Percentiles rank a stretch among this genome's conserved stretches.
Evolutionary conservation across 2,329 filamentous ascomycete species (phyloP).

Genomic region (Xylariales sp.): DNA sequence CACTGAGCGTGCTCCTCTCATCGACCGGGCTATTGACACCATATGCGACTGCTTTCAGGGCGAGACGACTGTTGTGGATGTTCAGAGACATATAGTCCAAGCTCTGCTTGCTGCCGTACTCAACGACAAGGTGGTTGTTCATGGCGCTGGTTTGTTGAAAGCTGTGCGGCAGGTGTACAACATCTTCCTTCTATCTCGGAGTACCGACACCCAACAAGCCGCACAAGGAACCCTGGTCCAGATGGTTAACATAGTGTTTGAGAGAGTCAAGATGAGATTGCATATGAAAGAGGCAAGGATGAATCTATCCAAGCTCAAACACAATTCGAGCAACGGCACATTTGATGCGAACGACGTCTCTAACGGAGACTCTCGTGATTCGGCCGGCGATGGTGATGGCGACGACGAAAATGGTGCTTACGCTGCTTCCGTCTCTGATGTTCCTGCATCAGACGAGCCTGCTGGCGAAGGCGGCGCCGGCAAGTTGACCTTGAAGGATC

Average conservation of each 20-base stretch:
- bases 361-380: constrained; percentile 17
- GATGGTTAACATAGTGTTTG: constrained; percentile 98
- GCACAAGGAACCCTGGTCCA: constrained; percentile 95
- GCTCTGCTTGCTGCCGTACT: constrained; percentile 91
- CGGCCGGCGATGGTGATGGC: constrained; percentile 18
- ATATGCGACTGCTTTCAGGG: constrained; percentile 99
- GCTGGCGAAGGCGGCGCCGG: constrained; percentile 22
- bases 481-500: constrained; percentile 63
- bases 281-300: constrained; percentile 80
- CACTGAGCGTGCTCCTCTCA: constrained; percentile 63
- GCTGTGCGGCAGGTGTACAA: constrained; percentile 98
- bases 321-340: constrained; percentile 47
- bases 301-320: constrained; percentile 48
- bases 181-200: constrained; percentile 93
- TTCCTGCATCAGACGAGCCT: constrained; percentile 24
- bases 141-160: constrained; percentile 92
- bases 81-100: constrained; percentile 97
- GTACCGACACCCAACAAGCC: constrained; percentile 90
- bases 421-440: constrained; percentile 33
- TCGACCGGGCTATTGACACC: constrained; percentile 96
- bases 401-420: constrained; percentile 30
- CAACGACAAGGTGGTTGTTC: constrained; percentile 98
- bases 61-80: constrained; percentile 84
- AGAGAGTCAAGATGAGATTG: constrained; percentile 81
- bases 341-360: constrained; percentile 41